A percentile compares a stretch with the other conserved stretches of the same genome.
These are phyloP conservation scores for Panicum hallii DNA, from an alignment of 202 grass and related monocot genomes.

Conservation along the genomic window DNA sequence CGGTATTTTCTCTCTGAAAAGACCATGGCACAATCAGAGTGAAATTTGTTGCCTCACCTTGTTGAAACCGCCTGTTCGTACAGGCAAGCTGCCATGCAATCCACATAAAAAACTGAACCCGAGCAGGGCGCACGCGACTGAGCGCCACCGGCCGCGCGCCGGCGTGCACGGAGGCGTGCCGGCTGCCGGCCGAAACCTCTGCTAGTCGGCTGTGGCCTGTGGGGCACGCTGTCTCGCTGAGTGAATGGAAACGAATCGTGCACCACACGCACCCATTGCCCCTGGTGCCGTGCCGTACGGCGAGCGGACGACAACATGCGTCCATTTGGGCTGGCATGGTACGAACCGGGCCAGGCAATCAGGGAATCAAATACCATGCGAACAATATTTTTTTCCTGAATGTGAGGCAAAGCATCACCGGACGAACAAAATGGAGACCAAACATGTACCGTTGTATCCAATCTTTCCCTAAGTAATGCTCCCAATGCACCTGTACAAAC, in stretches of 20 bases:
- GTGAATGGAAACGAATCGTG: no score
- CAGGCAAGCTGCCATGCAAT: background rate
- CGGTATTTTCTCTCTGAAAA: background rate
- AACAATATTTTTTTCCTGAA: background rate
- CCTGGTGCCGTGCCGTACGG: background rate
- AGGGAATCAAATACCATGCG: background rate
- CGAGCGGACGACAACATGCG: background rate
- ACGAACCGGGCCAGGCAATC: background rate
- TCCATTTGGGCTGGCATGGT: background rate
- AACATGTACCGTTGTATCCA: background rate
- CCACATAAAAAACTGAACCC: background rate
- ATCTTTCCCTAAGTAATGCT: background rate
- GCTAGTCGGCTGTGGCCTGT: no score
- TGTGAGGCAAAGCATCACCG: background rate
- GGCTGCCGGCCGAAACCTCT: no score
- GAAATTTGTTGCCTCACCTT: background rate
- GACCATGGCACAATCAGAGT: background rate
- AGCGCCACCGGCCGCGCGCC: background rate
- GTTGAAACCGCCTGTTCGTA: background rate
- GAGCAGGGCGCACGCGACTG: background rate
- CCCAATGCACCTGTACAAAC: conserved; percentile 32
- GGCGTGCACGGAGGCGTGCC: background rate
- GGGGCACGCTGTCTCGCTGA: no score
- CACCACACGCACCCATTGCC: background rate
- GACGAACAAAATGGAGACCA: background rate